phyloP scores from a whole-genome alignment of 352 stramenopile species.

The Globisporangium abappressorium region DNA sequence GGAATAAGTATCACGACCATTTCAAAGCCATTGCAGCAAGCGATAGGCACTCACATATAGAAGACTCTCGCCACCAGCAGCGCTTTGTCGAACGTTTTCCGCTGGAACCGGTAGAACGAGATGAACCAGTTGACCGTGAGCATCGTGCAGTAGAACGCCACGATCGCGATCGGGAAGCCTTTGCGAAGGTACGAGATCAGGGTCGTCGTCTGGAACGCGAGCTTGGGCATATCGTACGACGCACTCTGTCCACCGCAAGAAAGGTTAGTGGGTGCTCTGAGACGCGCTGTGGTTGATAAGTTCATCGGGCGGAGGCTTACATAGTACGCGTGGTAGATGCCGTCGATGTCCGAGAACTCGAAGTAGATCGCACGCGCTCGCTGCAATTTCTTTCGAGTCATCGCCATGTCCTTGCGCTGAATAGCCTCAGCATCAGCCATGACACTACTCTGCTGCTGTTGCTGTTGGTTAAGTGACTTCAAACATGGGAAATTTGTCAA shows the following conservation, averaged over 20 bases:
- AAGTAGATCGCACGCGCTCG: slow-evolving; percentile 16
- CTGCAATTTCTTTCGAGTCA: slow-evolving; percentile 8
- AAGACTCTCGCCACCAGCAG: slow-evolving; percentile 30
- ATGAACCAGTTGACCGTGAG: slow-evolving; percentile 45
- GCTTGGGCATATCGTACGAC: slow-evolving; percentile 40
- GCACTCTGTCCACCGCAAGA: slow-evolving; percentile 24
- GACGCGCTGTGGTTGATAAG: background rate
- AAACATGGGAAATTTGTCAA: background rate
- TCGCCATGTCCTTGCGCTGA: slow-evolving; percentile 1
- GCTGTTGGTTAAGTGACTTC: background rate
- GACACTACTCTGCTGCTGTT: background rate
- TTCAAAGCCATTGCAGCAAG: background rate
- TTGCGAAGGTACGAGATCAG: slow-evolving; percentile 40
- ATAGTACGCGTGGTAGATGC: slow-evolving; percentile 23
- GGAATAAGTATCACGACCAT: background rate
- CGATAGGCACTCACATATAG: slow-evolving; percentile 26
- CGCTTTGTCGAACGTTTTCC: slow-evolving; percentile 28
- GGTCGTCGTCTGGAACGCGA: slow-evolving; percentile 46
- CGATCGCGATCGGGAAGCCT: slow-evolving; percentile 38
- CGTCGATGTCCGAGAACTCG: slow-evolving; percentile 20
- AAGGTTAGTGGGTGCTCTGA: no score
- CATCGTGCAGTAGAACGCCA: slow-evolving; percentile 36
- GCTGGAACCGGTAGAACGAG: slow-evolving; percentile 44
- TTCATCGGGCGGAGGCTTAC: background rate
- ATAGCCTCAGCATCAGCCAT: background rate